Base-by-base conservation (phyloP, 169 alveolate genomes). In the Eimeria tenella region DNA sequence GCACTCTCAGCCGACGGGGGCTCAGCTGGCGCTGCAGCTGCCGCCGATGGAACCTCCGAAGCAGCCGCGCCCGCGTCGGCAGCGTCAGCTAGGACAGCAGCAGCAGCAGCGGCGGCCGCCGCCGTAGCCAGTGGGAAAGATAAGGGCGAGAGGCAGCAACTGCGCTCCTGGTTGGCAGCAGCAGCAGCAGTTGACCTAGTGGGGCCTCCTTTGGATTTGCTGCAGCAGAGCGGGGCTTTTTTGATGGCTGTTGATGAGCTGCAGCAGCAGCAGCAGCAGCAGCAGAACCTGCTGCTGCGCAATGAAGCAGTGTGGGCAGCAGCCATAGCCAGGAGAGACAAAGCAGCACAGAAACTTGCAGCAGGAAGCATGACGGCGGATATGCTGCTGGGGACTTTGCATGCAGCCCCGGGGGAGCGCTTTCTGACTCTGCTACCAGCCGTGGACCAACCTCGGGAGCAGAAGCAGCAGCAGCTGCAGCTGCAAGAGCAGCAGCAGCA, bases 211-310 rank as follows among this genome's bases (percentile, higher is more conserved):
- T 17, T 25, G n/a, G 93, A 87, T 70, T 49, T 87, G 60, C 86
- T 87, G 70, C 93, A 87, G 93, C 70, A 70, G 86, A 77, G 84
- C 17, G 93, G 75, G n/a, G 93, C 84, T 1, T 60, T 87, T 56
- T 70, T 75, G 25, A 58, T 87, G 58, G 49, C 73, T 4, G 93
- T 77, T 4, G 93, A 87, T 58, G 86, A 58, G 25, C 68, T 19
- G 74, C 86, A 65, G 84, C 84, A 87, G 74, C 74, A 70, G 86
- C 70, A 49, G 56, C 86, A 55, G 93, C 71, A 71, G 83, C 68
- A 65, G 93, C 65, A 31, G 49, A 56, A 70, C 25, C 75, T 60
- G 13, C 49, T 56, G 84, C 58, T 55, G 25, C 83, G 83, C 50
- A 87, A 87, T 71, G 73, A 87, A 42, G 65, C 74, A 5, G 84